phyloP scores from a whole-genome alignment of 257 asterid genomes.

The Salvia splendens region DNA sequence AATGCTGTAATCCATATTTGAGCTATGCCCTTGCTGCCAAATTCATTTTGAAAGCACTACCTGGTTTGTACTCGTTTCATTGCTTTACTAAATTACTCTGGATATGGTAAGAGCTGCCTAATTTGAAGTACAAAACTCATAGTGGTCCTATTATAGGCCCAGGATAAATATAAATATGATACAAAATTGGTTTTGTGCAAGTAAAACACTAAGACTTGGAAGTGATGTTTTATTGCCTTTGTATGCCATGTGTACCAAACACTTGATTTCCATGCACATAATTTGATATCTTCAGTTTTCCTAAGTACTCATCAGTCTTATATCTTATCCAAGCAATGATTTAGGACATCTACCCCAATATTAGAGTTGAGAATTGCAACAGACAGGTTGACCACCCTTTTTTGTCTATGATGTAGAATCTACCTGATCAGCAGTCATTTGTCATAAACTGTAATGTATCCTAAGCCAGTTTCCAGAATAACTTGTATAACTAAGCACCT shows the following conservation, averaged over 20 bases:
- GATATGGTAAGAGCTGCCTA: slow-evolving; percentile 6
- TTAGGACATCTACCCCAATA: slow-evolving; percentile 10
- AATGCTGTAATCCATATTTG: neutral
- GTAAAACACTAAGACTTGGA: neutral
- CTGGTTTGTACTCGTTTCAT: neutral
- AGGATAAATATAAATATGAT: slow-evolving; percentile 1
- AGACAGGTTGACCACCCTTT: neutral
- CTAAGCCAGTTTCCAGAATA: neutral
- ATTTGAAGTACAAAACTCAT: slow-evolving; percentile 12
- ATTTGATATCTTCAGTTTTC: slow-evolving; percentile 18
- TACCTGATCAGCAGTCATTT: neutral
- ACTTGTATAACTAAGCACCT: slow-evolving; percentile 2
- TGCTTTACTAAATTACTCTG: neutral
- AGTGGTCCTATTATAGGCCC: neutral
- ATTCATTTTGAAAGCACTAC: neutral
- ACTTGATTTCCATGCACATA: slow-evolving; percentile 3
- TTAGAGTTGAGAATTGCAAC: slow-evolving; percentile 12
- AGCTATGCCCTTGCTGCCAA: slow-evolving; percentile 17
- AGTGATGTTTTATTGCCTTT: slow-evolving; percentile 16
- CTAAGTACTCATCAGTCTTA: neutral
- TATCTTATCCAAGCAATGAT: neutral
- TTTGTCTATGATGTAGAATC: neutral
- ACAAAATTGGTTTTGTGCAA: neutral
- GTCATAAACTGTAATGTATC: neutral
- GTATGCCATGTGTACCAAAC: slow-evolving; percentile 5